phyloP scores from a whole-genome alignment of 192 early-diverging fungal genomes.

The Coemansia sp. region DNA sequence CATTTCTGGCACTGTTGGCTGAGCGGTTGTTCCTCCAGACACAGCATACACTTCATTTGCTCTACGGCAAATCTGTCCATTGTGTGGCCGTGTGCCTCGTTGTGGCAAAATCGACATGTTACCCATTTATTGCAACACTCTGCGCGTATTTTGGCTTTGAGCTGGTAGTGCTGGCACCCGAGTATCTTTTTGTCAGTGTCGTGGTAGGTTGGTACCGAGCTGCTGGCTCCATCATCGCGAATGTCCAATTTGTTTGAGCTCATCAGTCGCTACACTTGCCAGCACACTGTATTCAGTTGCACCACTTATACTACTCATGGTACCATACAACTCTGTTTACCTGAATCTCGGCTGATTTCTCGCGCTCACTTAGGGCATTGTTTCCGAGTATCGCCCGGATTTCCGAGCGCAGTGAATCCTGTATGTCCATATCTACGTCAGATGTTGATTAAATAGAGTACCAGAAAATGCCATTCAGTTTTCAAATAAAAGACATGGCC shows the following conservation, averaged over 20 bases:
- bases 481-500: neutral
- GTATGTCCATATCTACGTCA: neutral
- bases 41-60: conserved; percentile 95
- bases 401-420: conserved; percentile 16
- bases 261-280: conserved; percentile 6
- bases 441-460: neutral
- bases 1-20: conserved; percentile 71
- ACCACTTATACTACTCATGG: neutral
- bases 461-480: neutral
- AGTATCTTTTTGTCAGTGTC: conserved; percentile 14
- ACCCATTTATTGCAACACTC: conserved; percentile 74
- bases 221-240: neutral
- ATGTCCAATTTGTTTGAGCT: neutral
- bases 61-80: conserved; percentile 67
- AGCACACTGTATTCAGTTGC: neutral
- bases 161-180: conserved; percentile 48
- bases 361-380: conserved; percentile 7
- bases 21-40: conserved; percentile 75
- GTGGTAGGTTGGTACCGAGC: neutral
- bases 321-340: neutral
- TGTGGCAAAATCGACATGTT: conserved; percentile 78
- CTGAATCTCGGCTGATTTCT: conserved; percentile 26
- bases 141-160: conserved; percentile 52
- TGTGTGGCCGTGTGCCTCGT: conserved; percentile 63
- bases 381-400: conserved; percentile 24